These are phyloP conservation scores for Veloboletus limbatus DNA, from an alignment of 1,284 basidiomycete species.

Conservation along the genomic window DNA sequence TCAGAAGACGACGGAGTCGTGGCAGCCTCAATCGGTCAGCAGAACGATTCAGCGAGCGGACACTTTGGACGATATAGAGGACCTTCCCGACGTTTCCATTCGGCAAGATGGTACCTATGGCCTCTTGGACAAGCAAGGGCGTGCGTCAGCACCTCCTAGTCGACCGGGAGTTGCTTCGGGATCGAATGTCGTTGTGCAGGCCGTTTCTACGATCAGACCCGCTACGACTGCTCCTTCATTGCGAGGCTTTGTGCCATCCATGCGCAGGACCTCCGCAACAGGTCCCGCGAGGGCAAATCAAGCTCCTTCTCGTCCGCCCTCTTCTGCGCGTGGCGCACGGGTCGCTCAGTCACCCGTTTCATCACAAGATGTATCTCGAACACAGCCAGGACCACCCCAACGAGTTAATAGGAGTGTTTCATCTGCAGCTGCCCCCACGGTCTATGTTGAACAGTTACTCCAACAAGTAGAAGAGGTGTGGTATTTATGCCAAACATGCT, in stretches of 20 bases:
- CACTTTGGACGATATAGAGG: conserved; percentile 42
- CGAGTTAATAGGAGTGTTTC: conserved; percentile 6
- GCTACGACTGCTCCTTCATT: conserved; percentile 7
- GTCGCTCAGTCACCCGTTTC: conserved; percentile 16
- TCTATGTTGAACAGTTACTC: conserved; percentile 32
- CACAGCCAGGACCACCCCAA: conserved; percentile 15
- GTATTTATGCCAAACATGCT: conserved; percentile 10
- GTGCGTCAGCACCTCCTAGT: conserved; percentile 7
- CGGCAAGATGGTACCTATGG: conserved; percentile 40
- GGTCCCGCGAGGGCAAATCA: conserved; percentile 13
- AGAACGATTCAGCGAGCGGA: conserved; percentile 16
- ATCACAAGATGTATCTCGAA: conserved; percentile 23
- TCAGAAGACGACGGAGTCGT: conserved; percentile 46
- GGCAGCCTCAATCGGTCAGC: conserved; percentile 16
- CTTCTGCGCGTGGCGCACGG: conserved; percentile 16
- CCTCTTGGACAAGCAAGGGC: conserved; percentile 26
- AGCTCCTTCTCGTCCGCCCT: conserved; percentile 14
- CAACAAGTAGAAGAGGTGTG: conserved; percentile 49
- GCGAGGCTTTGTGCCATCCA: conserved; percentile 10
- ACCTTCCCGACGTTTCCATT: conserved; percentile 59
- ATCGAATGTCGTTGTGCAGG: conserved; percentile 3
- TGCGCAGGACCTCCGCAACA: conserved; percentile 12
- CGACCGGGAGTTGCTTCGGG: conserved; percentile 10
- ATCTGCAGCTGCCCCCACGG: conserved; percentile 4
- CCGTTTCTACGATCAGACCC: conserved; percentile 6